Evolutionary conservation across 768 basidiomycete species (phyloP), one percentile per base, ranked within the genome.

Genomic region (Lactifluus echinatus): DNA sequence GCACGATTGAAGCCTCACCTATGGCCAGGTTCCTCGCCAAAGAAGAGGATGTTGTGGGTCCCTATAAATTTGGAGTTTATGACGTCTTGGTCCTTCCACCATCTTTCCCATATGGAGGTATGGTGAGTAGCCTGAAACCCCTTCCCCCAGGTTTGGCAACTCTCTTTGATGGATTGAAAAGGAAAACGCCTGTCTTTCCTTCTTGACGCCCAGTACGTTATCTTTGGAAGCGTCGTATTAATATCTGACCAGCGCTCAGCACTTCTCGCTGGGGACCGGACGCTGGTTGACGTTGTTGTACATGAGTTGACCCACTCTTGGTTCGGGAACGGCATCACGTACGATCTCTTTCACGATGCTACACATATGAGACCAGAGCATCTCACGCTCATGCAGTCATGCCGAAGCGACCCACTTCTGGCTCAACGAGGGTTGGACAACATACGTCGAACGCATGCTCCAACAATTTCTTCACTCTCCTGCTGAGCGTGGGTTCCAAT

Each of bases 391-490:
- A 34, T 34, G 8, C 57, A 80, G 84, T 0, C 84, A 87, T 54
- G 84, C 85, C 0, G 71, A 89, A 61, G 82, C 87, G 0, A 79
- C 81, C 0, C 87, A 89, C 70, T 91, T 90, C 72, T 91, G 89
- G 88, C 80, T 93, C 37, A 93, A 92, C 68, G 89, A 93, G 73
- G 87, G 92, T 26, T 94, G 89, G 87, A 96, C 94, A 31, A 93
- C 89, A 0, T 97, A 93, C 66, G 84, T 89, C 29, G 94, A 98
- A 68, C 83, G 93, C 15, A 71, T 95, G 8, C 73, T 95, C 44
- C 82, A 82, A 47, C 77, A 84, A 61, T 72, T 76, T 44, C 73
- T 93, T 3, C 82, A 90, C 67, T 80, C 86, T 0, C 82, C 87
- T 17, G 83, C 83, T 2, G 81, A 85, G 49, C 83, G 93, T 42